Base-by-base conservation (phyloP, 805 yeast genomes). In the Kluyveromyces nonfermentans region DNA sequence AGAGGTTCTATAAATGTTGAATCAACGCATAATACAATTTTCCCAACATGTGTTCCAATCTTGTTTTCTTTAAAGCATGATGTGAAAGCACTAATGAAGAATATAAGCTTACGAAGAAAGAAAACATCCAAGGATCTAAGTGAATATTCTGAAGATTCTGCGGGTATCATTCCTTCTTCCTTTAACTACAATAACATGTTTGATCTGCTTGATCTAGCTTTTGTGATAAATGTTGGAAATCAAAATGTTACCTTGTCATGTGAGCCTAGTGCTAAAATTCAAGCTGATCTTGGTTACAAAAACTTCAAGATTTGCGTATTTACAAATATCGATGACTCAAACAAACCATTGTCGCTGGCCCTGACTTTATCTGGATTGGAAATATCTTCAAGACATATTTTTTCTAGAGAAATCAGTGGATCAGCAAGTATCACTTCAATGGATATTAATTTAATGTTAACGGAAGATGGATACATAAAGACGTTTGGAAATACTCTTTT, bases 211-310 rank as follows among this genome's bases (percentile, higher is more conserved):
- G 87, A 83, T 49, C 52, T 86, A 22, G 78, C 77, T 41, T 62
- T 84, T 43, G 78, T 82, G 1, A 50, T 89, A 6, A 69, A 73
- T 34, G 73, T 89, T 42, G 88, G 78, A 17, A 75, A 80, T 30
- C 98, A 93, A 58, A 75, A 74, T 36, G 59, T 93, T 18, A 74
- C 83, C 2, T 67, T 93, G 42, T 84, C 95, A 51, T 93, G 98
- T 71, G 90, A 85, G 48, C 98, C 98, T 1, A 81, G 81, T 15
- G 97, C 97, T 0, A 87, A 85, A 57, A 93, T 93, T 1, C 88
- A 87, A 33, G 94, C 97, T 0, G 76, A 83, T 31, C 80, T 87
- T 14, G 83, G 87, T 7, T 73, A 82, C 18, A 82, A 79, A 17
- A 80, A 82, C 0, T 74, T 86, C n/a, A 74, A 71, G 18, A 51